phyloP scores from a whole-genome alignment of 148 eudicot genomes.

The Nyssa sinensis region DNA sequence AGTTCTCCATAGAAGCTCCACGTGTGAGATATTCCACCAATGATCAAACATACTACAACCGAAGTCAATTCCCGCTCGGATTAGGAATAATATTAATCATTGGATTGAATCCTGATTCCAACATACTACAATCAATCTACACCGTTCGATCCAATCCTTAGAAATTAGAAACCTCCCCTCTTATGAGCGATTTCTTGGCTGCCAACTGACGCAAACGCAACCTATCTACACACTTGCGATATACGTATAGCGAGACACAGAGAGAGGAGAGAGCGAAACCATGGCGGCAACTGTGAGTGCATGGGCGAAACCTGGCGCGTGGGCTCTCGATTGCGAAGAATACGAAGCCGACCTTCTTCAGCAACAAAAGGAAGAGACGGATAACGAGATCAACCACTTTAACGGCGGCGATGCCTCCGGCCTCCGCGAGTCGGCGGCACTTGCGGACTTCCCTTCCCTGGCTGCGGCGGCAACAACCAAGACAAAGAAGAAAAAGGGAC shows the following conservation, averaged over 20 bases:
- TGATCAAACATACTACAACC: too few relatives aligned
- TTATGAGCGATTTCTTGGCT: not conserved
- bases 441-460: conserved; percentile 59
- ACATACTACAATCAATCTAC: too few relatives aligned
- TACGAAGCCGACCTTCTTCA: conserved; percentile 61
- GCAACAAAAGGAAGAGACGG: conserved; percentile 19
- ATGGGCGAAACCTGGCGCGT: conserved; percentile 84
- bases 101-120: too few relatives aligned
- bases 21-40: too few relatives aligned
- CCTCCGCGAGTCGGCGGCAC: conserved; percentile 19
- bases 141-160: conserved; percentile 16
- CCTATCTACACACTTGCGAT: conserved; percentile 7
- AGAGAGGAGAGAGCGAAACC: conserved; percentile 23
- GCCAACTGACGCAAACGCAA: conserved; percentile 12
- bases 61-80: too few relatives aligned
- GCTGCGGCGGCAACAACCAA: conserved; percentile 62
- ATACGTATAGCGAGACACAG: conserved; percentile 18
- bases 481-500: conserved; percentile 82
- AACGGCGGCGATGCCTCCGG: conserved; percentile 20
- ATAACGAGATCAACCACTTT: not conserved
- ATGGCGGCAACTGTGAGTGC: conserved; percentile 90
- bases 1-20: too few relatives aligned
- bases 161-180: not conserved
- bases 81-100: too few relatives aligned
- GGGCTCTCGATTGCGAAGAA: conserved; percentile 93